Conservation (phyloP, 192 early-diverging fungal genomes). For the Backusella macrospora region DNA sequence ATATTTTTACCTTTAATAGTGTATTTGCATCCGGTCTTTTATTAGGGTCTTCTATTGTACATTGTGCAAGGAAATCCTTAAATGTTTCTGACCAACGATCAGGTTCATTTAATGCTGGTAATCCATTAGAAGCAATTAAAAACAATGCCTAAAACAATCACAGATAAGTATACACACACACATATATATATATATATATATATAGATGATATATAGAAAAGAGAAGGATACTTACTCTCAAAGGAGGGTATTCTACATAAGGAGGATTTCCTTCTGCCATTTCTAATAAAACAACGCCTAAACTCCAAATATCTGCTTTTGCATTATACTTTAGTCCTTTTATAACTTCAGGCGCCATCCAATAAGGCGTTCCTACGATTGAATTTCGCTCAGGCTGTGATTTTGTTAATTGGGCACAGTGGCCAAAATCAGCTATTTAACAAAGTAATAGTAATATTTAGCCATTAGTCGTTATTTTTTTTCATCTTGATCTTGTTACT, state of each 20-base stretch:
- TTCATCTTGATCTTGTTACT: background rate
- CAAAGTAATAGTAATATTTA: background rate
- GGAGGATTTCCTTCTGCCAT: conserved; percentile 97
- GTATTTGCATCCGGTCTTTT: conserved; percentile 72
- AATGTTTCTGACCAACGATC: conserved; percentile 74
- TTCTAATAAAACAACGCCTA: conserved; percentile 93
- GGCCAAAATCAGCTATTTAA: conserved; percentile 87
- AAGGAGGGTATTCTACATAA: conserved; percentile 85
- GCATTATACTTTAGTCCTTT: conserved; percentile 87
- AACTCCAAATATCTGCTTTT: conserved; percentile 94
- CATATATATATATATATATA: background rate
- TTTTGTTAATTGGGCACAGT: conserved; percentile 88
- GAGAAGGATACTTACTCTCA: conserved; percentile 42
- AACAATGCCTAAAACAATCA: conserved; percentile 68
- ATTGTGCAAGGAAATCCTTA: conserved; percentile 75
- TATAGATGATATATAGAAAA: background rate
- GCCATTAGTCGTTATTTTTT: too few relatives aligned
- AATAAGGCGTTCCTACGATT: conserved; percentile 92
- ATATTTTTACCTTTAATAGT: conserved; percentile 66
- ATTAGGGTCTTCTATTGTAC: conserved; percentile 72
- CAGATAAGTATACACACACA: background rate
- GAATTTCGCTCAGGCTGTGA: conserved; percentile 81
- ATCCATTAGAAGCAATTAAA: conserved; percentile 88
- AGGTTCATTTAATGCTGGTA: conserved; percentile 80
- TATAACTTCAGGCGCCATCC: conserved; percentile 99